Evolutionary conservation across 2,329 filamentous ascomycete genomes (phyloP), one percentile per base, ranked within the genome.

Genomic region (Apiospora malaysiana): DNA sequence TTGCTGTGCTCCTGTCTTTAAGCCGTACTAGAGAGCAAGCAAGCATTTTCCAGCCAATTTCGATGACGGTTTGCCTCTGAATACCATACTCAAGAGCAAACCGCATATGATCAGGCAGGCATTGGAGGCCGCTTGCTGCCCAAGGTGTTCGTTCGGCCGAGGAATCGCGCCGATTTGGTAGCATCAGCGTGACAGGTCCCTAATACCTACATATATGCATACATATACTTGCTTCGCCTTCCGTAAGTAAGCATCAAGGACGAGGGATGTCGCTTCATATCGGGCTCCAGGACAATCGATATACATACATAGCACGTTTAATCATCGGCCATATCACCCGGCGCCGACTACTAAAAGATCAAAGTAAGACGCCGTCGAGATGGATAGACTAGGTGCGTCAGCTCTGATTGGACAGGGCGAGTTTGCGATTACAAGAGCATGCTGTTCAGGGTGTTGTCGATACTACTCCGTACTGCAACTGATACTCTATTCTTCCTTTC

Each of bases 131-230:
- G 2, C 45, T 7, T 47, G 6, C 56, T 40, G 56, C 8, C 32
- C 37, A 4, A 32, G 56, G 32, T 21, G 10, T 40, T 37, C 56
- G n/a, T 40, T 37, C 56, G n/a, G 4, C 32, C 18, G 9, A 63
- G 56, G 56, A 63, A 63, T 5, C 27, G 14, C 21, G 56, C 56
- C 56, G 56, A 63, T 63, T 63, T 63, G 56, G 56, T 40, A 32
- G 1, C 56, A 32, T 23, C 32, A 32, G 32, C 3, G 32, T 32
- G 3, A 6, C 32, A 32, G 32, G 32, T 4, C 8, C 49, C 23
- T 51, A 27, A 23, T 14, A 51, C 8, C 25, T 18, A 45, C 42
- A 10, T 21, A 40, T 32, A 14, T 40, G 10, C 9, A 3, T 63
- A 32, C 32, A 4, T 32, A 32, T 32, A 32, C 32, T 32, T 32